A percentile compares a stretch with the other conserved stretches of the same genome.
Evolutionary conservation across 75 land plant genomes (phyloP).

Genomic region (Pinus taeda): DNA sequence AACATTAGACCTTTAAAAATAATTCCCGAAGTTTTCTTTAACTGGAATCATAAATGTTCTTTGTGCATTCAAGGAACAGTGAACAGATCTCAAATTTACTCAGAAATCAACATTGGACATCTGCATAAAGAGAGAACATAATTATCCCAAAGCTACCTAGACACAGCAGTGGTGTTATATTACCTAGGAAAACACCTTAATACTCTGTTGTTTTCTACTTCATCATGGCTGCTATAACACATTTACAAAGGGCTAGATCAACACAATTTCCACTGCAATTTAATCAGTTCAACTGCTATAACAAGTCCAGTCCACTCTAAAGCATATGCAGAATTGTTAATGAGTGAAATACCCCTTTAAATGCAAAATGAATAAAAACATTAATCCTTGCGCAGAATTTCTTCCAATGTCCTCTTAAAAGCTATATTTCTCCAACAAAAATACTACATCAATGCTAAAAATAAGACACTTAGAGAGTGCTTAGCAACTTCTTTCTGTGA

Average conservation of each 20-base stretch:
- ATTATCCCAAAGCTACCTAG: not conserved
- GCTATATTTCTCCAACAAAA: too few relatives aligned
- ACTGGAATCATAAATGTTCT: too few relatives aligned
- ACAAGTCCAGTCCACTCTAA: not conserved
- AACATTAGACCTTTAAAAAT: too few relatives aligned
- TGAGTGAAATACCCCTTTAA: not conserved
- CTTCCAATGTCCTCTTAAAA: not conserved
- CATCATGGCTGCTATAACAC: not conserved
- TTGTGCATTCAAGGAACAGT: not conserved
- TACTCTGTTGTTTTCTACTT: too few relatives aligned
- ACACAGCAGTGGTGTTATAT: not conserved
- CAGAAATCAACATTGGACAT: not conserved
- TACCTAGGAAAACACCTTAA: not conserved
- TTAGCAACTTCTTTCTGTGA: too few relatives aligned
- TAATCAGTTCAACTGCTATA: not conserved
- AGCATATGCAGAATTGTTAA: not conserved
- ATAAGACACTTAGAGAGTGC: too few relatives aligned
- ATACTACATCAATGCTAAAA: too few relatives aligned
- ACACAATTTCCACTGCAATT: not conserved
- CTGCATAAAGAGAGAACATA: not conserved
- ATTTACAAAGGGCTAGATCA: not conserved
- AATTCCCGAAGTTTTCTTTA: too few relatives aligned
- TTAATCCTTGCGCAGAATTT: not conserved
- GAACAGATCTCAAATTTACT: not conserved
- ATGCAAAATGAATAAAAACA: not conserved